Evolutionary conservation across 495 filamentous ascomycete species (phyloP).

Genomic region (Amniculicola lignicola): DNA sequence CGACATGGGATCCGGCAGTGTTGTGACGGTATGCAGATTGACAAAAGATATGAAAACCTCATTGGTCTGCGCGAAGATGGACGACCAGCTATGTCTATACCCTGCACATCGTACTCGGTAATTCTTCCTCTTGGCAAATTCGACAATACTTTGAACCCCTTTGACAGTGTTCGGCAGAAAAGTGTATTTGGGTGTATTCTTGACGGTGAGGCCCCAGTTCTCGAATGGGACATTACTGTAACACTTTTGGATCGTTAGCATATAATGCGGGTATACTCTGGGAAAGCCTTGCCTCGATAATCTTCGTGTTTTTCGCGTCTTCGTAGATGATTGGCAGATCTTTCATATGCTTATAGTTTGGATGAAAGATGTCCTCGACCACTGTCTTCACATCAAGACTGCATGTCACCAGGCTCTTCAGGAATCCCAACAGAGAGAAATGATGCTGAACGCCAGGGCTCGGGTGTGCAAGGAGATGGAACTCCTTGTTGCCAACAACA

Average conservation of each 20-base stretch:
- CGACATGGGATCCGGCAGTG: slow-evolving; percentile 43
- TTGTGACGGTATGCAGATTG: slow-evolving; percentile 42
- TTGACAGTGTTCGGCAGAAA: slow-evolving; percentile 48
- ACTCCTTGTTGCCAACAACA: slow-evolving; percentile 17
- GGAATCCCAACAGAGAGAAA: slow-evolving; percentile 26
- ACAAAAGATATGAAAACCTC: slow-evolving; percentile 53
- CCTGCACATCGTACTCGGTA: slow-evolving; percentile 48
- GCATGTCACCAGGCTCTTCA: slow-evolving; percentile 23
- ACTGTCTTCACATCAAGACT: slow-evolving; percentile 15
- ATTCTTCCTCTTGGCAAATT: slow-evolving; percentile 40
- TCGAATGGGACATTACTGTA: slow-evolving; percentile 41
- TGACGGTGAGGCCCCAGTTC: slow-evolving; percentile 52
- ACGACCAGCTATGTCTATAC: slow-evolving; percentile 51
- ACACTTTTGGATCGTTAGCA: slow-evolving; percentile 12
- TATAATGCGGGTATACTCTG: not conserved
- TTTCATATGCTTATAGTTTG: slow-evolving; percentile 24
- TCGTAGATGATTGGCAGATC: slow-evolving; percentile 30
- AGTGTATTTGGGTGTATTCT: slow-evolving; percentile 47
- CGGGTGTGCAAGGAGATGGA: slow-evolving; percentile 14
- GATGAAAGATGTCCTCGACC: slow-evolving; percentile 20
- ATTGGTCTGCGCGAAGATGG: slow-evolving; percentile 46
- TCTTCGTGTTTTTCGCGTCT: slow-evolving; percentile 16
- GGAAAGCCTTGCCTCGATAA: slow-evolving; percentile 28
- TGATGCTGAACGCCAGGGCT: slow-evolving; percentile 32
- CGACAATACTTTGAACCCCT: slow-evolving; percentile 49